Percentiles rank a stretch among this genome's conserved stretches.
Conservation (phyloP, 257 asterid species). For the Lycium ferocissimum region DNA sequence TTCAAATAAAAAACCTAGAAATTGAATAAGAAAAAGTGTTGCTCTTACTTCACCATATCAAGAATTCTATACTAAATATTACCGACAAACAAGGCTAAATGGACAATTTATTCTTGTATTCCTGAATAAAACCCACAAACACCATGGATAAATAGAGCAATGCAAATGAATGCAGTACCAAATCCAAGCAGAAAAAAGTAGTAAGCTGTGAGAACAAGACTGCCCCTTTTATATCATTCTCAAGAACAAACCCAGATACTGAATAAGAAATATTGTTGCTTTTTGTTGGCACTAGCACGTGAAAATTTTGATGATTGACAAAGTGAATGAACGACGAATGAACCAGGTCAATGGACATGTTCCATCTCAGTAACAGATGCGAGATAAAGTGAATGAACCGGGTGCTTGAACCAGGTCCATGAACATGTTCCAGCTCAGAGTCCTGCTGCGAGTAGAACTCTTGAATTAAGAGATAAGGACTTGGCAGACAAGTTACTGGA, state of each 20-base stretch:
- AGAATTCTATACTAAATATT: background rate
- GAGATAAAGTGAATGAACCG: too few relatives aligned
- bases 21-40: background rate
- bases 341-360: too few relatives aligned
- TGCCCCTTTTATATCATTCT: background rate
- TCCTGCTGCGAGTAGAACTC: too few relatives aligned
- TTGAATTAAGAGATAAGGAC: too few relatives aligned
- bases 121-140: background rate
- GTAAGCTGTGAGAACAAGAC: background rate
- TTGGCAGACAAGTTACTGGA: too few relatives aligned
- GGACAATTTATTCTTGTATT: background rate
- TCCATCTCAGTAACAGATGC: too few relatives aligned
- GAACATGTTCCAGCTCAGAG: too few relatives aligned
- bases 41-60: background rate
- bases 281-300: too few relatives aligned
- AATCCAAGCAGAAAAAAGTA: background rate
- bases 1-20: background rate
- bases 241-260: background rate
- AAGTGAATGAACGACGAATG: too few relatives aligned
- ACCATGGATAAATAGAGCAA: background rate
- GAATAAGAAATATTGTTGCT: background rate
- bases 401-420: too few relatives aligned
- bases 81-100: background rate
- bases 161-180: background rate
- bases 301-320: too few relatives aligned